A percentile compares a stretch with the other conserved stretches of the same genome.
phyloP scores from a whole-genome alignment of 257 asterid species.

The Leptodermis oblonga region DNA sequence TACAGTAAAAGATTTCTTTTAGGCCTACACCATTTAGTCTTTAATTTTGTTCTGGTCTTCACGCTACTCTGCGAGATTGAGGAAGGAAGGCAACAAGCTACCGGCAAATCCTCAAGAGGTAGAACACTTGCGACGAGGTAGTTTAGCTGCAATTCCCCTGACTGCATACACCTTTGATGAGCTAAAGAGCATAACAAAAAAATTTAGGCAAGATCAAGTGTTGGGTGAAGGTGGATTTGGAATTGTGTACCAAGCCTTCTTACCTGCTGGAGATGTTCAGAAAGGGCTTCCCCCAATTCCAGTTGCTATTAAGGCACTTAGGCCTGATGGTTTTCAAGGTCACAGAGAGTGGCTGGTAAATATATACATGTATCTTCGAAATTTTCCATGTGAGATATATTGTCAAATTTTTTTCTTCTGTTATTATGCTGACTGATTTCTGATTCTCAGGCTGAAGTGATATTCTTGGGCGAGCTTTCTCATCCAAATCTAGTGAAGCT shows the following conservation, averaged over 20 bases:
- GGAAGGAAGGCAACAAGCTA: constrained; percentile 40
- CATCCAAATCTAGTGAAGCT: constrained; percentile 78
- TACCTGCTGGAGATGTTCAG: no score
- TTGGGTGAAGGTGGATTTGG: constrained; percentile 97
- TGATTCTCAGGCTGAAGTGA: constrained; percentile 60
- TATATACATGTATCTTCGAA: constrained; percentile 13
- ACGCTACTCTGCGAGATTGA: constrained; percentile 62
- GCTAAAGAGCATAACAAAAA: constrained; percentile 56
- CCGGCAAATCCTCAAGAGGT: constrained; percentile 47
- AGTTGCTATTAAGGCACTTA: constrained; percentile 86
- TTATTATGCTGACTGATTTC: neutral
- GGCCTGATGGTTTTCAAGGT: constrained; percentile 78
- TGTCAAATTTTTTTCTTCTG: neutral
- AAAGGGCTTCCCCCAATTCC: constrained; percentile 45
- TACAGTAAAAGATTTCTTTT: no score
- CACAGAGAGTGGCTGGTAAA: constrained; percentile 96
- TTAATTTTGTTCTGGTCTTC: constrained; percentile 6
- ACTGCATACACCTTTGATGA: constrained; percentile 66
- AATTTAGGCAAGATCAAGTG: constrained; percentile 81
- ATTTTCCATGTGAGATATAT: neutral
- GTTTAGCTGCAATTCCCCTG: constrained; percentile 52
- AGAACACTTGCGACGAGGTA: constrained; percentile 66
- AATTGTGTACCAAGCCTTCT: constrained; percentile 71
- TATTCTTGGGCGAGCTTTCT: constrained; percentile 72
- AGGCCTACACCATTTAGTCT: no score